Evolutionary conservation across 2,329 filamentous ascomycete species (phyloP), one percentile per base, ranked within the genome.

Genomic region (Epicoccum sorghinum): DNA sequence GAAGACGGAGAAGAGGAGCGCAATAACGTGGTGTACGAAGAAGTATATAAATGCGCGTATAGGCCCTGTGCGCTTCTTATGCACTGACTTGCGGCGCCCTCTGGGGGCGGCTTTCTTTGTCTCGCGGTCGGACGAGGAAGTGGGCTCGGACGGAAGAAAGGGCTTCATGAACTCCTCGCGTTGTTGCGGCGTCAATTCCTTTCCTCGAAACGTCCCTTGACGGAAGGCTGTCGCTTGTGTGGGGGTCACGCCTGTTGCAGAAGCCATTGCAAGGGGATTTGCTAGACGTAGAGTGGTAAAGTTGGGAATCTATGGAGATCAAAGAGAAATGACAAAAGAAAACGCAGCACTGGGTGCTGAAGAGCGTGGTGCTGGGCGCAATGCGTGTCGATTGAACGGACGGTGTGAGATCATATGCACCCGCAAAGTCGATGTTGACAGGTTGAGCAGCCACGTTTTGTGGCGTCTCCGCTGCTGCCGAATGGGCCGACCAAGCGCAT

Each of bases 1-100:
- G 74, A 95, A 96, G 61, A 98, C 79, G 6, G 91, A 93, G 78
- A 96, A 98, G 62, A 96, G 73, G 58, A 89, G 83, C 69, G 96
- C 91, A 62, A 93, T 80, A 52, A 90, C 67, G 56, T 83, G 82
- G 74, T 89, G 92, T 55, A 91, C 72, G 36, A 91, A 72, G 48
- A 86, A 73, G 74, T 91, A 83, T 37, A 93, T 74, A 68, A 88
- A 84, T 47, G 78, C 79, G 57, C 79, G 80, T 38, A 91, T 65
- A 67, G 90, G 86, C 50, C 82, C 63, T 56, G 86, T 49, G 22
- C 49, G 50, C 39, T 58, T 83, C 55, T 89, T 68, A 10, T 62
- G 59, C 52, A 66, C 70, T n/a, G 50, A 35, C 36, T 57, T 48
- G 59, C 65, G 58, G 48, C 52, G 58, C 27, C 55, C 59, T 44